Evolutionary conservation across 2,329 filamentous ascomycete species (phyloP).

Genomic region (Aspergillus fijiensis): DNA sequence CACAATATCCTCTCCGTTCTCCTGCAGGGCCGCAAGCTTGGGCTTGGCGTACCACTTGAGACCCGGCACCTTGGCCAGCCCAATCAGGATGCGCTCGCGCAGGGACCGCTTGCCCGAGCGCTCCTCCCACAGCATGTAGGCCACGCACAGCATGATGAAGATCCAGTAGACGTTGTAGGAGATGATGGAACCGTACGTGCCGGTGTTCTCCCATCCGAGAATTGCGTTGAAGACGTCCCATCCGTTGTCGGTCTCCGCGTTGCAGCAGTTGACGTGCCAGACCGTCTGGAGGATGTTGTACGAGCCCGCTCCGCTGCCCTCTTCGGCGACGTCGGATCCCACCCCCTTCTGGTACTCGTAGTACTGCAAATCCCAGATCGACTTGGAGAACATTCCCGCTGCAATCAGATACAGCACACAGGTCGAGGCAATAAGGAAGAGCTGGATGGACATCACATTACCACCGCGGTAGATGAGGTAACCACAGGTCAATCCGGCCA

Average conservation of each 20-base stretch:
- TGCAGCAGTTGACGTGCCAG: slow-evolving; percentile 86
- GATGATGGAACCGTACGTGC: slow-evolving; percentile 81
- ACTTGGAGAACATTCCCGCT: slow-evolving; percentile 75
- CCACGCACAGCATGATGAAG: slow-evolving; percentile 2
- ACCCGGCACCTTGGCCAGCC: not conserved
- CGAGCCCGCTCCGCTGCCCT: slow-evolving; percentile 67
- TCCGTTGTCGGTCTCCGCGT: slow-evolving; percentile 67
- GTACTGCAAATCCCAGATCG: slow-evolving; percentile 72
- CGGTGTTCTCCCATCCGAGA: slow-evolving; percentile 83
- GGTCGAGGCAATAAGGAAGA: slow-evolving; percentile 79
- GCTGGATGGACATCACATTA: slow-evolving; percentile 65
- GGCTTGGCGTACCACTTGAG: not conserved
- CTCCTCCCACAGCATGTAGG: slow-evolving; percentile 4
- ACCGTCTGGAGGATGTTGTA: slow-evolving; percentile 76
- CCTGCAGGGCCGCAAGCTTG: not conserved
- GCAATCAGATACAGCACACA: slow-evolving; percentile 82
- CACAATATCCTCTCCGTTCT: not conserved
- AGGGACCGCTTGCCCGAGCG: not conserved
- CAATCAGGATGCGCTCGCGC: not conserved
- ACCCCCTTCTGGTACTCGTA: slow-evolving; percentile 50
- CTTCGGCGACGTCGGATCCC: slow-evolving; percentile 56
- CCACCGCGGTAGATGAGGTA: slow-evolving; percentile 73
- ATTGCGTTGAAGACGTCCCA: slow-evolving; percentile 88
- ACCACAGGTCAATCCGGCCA: slow-evolving; percentile 65
- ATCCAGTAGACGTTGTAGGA: slow-evolving; percentile 84